A percentile compares a stretch with the other conserved stretches of the same genome.
Conservation (phyloP, 2,329 filamentous ascomycete genomes). For the Neonectria punicea region DNA sequence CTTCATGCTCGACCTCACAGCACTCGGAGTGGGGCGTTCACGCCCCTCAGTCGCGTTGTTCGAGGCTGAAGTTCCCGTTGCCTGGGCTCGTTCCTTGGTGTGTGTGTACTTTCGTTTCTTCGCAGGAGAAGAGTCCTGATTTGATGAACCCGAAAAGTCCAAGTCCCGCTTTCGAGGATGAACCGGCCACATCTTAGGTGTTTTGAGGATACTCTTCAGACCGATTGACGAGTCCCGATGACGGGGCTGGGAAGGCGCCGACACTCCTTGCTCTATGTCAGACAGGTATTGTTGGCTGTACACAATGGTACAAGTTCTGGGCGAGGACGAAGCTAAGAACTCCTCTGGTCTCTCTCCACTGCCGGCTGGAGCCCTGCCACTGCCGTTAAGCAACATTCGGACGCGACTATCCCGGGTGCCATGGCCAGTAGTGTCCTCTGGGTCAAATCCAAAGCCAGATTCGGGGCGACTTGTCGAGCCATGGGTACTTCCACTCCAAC, state of each 20-base stretch:
- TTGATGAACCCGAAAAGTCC: neutral
- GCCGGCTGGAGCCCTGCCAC: neutral
- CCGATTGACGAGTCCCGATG: constrained; percentile 32
- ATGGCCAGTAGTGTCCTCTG: neutral
- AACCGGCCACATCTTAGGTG: neutral
- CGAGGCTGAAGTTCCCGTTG: constrained; percentile 13
- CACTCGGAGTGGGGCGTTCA: neutral
- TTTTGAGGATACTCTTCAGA: constrained; percentile 38
- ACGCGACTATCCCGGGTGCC: neutral
- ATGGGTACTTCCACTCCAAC: neutral
- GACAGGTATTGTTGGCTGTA: constrained; percentile 1
- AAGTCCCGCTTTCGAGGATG: neutral
- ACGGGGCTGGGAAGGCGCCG: constrained; percentile 28
- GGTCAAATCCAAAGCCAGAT: neutral
- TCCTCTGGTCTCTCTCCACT: neutral
- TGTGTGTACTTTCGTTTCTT: constrained; percentile 25
- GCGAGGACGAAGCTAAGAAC: neutral
- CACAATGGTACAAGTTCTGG: neutral
- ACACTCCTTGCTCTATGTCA: neutral
- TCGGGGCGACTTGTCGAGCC: neutral
- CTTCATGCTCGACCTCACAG: neutral
- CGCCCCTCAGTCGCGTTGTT: constrained; percentile 14
- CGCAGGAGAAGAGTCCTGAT: constrained; percentile 22
- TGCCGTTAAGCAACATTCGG: neutral
- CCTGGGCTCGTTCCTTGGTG: constrained; percentile 28